Evolutionary conservation across 2,329 filamentous ascomycete genomes (phyloP).

Genomic region (Myrmaecium sp.): DNA sequence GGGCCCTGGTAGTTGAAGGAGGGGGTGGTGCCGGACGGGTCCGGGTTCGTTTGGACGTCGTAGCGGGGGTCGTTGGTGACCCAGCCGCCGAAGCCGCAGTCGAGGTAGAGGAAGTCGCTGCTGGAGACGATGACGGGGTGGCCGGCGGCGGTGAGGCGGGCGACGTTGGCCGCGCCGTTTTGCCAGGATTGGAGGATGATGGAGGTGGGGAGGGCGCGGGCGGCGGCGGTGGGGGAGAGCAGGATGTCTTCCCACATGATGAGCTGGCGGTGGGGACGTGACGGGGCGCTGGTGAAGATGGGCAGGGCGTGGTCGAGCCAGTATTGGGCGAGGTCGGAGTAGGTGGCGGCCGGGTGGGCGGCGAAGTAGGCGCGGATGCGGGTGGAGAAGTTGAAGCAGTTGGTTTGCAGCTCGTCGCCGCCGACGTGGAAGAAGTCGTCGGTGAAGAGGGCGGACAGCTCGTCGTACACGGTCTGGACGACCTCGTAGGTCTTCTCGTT

Average conservation of each 20-base stretch:
- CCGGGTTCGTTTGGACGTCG: constrained; percentile 33
- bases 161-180: constrained; percentile 33
- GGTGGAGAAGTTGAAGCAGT: constrained; percentile 44
- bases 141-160: constrained; percentile 31
- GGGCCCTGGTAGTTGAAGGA: constrained; percentile 55
- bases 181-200: constrained; percentile 40
- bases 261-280: constrained; percentile 33
- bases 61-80: constrained; percentile 48
- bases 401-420: constrained; percentile 70
- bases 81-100: constrained; percentile 70
- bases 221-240: constrained; percentile 23
- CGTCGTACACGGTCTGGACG: constrained; percentile 53
- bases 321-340: constrained; percentile 35
- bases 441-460: constrained; percentile 54
- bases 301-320: constrained; percentile 37
- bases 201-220: constrained; percentile 31
- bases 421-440: constrained; percentile 69
- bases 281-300: constrained; percentile 29
- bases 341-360: constrained; percentile 45
- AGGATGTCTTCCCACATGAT: constrained; percentile 42
- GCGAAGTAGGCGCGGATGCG: constrained; percentile 44
- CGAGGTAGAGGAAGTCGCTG: constrained; percentile 49
- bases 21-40: constrained; percentile 29
- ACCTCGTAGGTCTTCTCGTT: constrained; percentile 46
- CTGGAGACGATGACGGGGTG: constrained; percentile 41